Base-by-base conservation (phyloP, 2,329 filamentous ascomycete genomes). In the Xylariaceae sp. region DNA sequence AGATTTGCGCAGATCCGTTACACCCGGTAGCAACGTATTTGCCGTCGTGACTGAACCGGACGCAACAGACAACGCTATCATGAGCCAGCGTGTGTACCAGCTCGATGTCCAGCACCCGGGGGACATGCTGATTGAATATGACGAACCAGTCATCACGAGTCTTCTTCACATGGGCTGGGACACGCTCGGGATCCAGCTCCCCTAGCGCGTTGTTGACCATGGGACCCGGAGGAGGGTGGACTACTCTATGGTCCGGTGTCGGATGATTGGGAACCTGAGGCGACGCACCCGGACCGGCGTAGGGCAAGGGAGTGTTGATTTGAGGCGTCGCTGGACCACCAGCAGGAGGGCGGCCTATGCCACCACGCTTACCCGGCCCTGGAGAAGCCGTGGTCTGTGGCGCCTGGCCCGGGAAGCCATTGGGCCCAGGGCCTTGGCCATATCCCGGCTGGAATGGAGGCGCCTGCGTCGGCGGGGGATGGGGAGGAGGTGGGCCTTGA, bases 1-100 rank as follows among this genome's bases (percentile, higher is more conserved):
- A 98, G 55, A 98, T 98, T 65, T 97, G 90, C n/a, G 92, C 92
- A n/a, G 88, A 95, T 48, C 89, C 76, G 65, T 98, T 98, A 73
- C 92, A 97, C 30, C 92, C 92, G 4, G 92, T 98, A 6, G 92
- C 92, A 39, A 98, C 85, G 53, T 87, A 96, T 59, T 94, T 89
- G 52, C 92, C 92, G 58, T 98, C 92, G 39, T 85, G 79, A 61
- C 90, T 97, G 71, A 98, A 98, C 42, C 92, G 79, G 24, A 98
- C 92, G 61, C 92, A 98, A 74, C 92, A 98, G 1, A 98, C 92
- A 3, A 98, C 92, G 55, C 90, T 97, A 59, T 95, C 87, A 59
- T 98, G 92, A 44, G 81, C 78, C 37, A 98, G 75, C 40, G 88
- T 95, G 67, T 97, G 92, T 33, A 96, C 83, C 27, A 98, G 74